A percentile compares a stretch with the other conserved stretches of the same genome.
Conservation (phyloP, 2,329 filamentous ascomycete species). For the Colletotrichum musae region DNA sequence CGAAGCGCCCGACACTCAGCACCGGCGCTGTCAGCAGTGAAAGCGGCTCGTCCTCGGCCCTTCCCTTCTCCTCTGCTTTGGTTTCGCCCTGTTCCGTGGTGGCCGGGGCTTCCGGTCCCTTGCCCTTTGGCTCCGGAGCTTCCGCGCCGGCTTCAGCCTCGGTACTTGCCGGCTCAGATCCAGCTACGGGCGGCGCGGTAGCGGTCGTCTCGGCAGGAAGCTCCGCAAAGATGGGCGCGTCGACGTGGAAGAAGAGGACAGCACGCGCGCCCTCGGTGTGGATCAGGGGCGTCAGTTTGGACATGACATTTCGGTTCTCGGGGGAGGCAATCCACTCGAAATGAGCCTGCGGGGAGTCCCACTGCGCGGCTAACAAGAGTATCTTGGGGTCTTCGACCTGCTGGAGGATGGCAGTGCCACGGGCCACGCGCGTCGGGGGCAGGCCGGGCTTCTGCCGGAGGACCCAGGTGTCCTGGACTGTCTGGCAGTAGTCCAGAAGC, state of each 20-base stretch:
- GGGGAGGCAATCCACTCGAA: slow-evolving; percentile 58
- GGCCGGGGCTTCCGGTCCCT: slow-evolving; percentile 24
- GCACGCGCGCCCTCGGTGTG: slow-evolving; percentile 48
- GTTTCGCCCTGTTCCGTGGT: slow-evolving; percentile 2
- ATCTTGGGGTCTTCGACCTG: slow-evolving; percentile 54
- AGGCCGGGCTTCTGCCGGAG: slow-evolving; percentile 51
- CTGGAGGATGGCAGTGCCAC: slow-evolving; percentile 51
- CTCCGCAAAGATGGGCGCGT: slow-evolving; percentile 48
- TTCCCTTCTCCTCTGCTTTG: slow-evolving; percentile 31
- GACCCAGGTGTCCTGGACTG: slow-evolving; percentile 58
- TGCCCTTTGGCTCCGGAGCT: slow-evolving; percentile 22
- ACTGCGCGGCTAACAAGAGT: slow-evolving; percentile 61
- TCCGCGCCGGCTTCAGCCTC: not conserved
- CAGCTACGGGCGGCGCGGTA: slow-evolving; percentile 15
- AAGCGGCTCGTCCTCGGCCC: slow-evolving; percentile 28
- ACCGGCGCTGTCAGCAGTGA: slow-evolving; percentile 44
- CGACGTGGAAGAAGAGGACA: slow-evolving; percentile 59
- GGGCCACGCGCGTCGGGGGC: slow-evolving; percentile 53
- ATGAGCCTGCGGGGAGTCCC: slow-evolving; percentile 60
- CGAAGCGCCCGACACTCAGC: slow-evolving; percentile 55
- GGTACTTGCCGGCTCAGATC: slow-evolving; percentile 29
- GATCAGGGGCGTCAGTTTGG: slow-evolving; percentile 51
- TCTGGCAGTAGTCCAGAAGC: slow-evolving; percentile 49
- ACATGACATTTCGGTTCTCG: slow-evolving; percentile 56
- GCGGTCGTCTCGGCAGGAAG: not conserved